phyloP scores from a whole-genome alignment of 148 eudicot genomes.

The Salicornia ramosissima region DNA sequence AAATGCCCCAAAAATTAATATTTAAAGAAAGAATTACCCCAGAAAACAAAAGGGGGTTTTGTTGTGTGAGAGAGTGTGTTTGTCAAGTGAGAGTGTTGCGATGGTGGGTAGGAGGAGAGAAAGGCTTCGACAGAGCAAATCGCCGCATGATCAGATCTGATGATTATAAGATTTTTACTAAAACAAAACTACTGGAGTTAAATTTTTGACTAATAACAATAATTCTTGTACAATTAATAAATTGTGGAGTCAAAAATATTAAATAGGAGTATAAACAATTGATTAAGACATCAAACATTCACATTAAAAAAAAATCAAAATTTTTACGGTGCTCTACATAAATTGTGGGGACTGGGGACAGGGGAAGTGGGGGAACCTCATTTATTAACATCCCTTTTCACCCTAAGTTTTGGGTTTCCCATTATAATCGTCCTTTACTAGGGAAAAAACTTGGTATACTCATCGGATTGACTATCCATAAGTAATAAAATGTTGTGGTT shows the following conservation, averaged over 20 bases:
- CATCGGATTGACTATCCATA: no score
- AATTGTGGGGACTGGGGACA: neutral
- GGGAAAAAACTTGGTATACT: no score
- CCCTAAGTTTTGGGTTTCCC: no score
- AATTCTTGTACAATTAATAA: neutral
- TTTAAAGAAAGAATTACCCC: neutral
- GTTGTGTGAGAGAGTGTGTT: neutral
- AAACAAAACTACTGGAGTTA: neutral
- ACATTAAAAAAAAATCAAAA: neutral
- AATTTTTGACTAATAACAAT: neutral
- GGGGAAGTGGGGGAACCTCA: no score
- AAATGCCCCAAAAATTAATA: neutral
- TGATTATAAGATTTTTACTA: no score
- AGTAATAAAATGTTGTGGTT: no score
- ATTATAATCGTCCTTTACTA: no score
- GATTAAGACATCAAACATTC: neutral
- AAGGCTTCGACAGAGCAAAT: slow-evolving; percentile 18
- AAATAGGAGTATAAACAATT: no score
- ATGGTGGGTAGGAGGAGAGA: neutral
- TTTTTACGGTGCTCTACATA: neutral
- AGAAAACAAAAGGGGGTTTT: slow-evolving; percentile 2
- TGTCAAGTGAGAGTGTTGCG: slow-evolving; percentile 15
- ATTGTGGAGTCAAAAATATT: no score
- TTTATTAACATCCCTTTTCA: neutral
- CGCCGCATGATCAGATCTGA: slow-evolving; percentile 35